phyloP scores from a whole-genome alignment of 1,284 basidiomycete species.

The Trichosporon asahii region DNA sequence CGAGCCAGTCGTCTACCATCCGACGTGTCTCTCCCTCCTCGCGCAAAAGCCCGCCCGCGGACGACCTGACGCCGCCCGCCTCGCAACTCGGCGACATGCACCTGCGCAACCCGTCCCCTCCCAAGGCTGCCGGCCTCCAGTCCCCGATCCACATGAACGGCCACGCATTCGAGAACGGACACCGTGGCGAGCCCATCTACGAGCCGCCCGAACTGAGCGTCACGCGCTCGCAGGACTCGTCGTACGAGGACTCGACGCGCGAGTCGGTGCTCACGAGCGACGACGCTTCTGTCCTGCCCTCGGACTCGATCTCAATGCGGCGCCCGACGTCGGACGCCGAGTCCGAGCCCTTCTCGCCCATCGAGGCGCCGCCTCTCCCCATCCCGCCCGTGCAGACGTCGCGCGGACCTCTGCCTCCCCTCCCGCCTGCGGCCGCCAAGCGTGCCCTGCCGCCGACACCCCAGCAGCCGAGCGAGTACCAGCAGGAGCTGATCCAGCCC shows the following conservation, averaged over 20 bases:
- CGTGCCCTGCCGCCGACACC: conserved; percentile 3
- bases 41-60: background rate
- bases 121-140: conserved; percentile 10
- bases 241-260: conserved; percentile 10
- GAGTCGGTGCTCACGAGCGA: conserved; percentile 7
- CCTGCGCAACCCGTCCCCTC: background rate
- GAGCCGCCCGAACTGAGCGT: background rate
- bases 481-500: conserved; percentile 12
- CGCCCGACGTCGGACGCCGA: conserved; percentile 4
- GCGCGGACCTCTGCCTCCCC: background rate
- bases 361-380: conserved; percentile 8
- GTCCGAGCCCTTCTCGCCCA: conserved; percentile 3
- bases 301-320: conserved; percentile 21
- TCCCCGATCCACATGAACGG: conserved; percentile 14
- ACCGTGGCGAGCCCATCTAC: background rate
- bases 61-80: conserved; percentile 18
- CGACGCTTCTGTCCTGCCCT: conserved; percentile 21
- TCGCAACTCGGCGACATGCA: conserved; percentile 12
- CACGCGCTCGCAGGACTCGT: background rate
- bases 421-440: background rate
- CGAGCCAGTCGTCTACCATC: conserved; percentile 2
- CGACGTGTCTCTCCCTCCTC: background rate
- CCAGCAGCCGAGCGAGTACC: conserved; percentile 13
- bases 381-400: background rate
- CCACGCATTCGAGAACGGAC: background rate